Percentiles rank a stretch among this genome's conserved stretches.
Evolutionary conservation across 208 protist species (phyloP).

Genomic region (Herpetomonas tarakana): DNA sequence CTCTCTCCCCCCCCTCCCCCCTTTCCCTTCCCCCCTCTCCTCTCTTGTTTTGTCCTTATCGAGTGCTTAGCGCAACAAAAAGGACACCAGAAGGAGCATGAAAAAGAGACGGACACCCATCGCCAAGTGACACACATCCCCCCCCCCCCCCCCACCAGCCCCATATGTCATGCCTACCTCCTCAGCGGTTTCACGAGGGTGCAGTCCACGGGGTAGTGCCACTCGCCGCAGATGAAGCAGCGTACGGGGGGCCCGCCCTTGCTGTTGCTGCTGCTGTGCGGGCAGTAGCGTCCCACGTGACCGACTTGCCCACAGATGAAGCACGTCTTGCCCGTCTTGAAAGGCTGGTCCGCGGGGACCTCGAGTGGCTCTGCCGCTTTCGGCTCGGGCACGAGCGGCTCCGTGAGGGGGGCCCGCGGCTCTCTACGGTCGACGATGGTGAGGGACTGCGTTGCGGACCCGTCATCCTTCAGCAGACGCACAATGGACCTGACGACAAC

Average conservation of each 20-base stretch:
- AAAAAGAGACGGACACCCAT: too few relatives aligned
- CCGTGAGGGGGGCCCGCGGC: slow-evolving; percentile 51
- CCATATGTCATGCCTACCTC: too few relatives aligned
- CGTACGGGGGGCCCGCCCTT: slow-evolving; percentile 65
- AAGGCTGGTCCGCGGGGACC: slow-evolving; percentile 41
- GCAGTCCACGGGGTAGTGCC: slow-evolving; percentile 86
- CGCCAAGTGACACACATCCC: too few relatives aligned
- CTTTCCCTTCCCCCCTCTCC: too few relatives aligned
- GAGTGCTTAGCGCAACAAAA: too few relatives aligned
- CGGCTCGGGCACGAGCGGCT: slow-evolving; percentile 11
- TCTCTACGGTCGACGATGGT: slow-evolving; percentile 67
- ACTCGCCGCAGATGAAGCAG: slow-evolving; percentile 88
- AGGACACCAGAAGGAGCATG: too few relatives aligned
- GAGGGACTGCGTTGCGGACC: slow-evolving; percentile 28
- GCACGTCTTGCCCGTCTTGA: slow-evolving; percentile 65
- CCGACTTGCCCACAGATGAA: slow-evolving; percentile 72
- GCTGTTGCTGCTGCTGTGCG: slow-evolving; percentile 37
- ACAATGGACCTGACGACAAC: slow-evolving; percentile 84
- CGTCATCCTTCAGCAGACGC: slow-evolving; percentile 69
- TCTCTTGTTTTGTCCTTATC: too few relatives aligned
- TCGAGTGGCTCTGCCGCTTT: neutral
- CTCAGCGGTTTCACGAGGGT: slow-evolving; percentile 34
- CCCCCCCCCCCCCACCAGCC: too few relatives aligned
- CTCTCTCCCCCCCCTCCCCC: too few relatives aligned
- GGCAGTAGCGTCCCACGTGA: slow-evolving; percentile 80